Conservation (phyloP, 129 eudicot species). For the Heracleum sosnowskyi region DNA sequence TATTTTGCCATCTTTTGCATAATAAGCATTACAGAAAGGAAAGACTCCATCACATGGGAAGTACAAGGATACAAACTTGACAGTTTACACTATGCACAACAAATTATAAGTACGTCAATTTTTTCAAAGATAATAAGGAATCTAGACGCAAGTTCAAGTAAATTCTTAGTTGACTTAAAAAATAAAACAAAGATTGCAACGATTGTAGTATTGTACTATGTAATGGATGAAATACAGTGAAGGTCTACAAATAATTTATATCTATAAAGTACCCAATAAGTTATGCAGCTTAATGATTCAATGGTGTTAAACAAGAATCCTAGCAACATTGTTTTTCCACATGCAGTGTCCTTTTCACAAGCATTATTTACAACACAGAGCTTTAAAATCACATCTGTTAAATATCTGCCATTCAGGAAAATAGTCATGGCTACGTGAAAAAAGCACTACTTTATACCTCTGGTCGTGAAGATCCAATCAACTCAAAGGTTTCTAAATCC, state of each 20-base stretch:
- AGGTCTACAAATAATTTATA: background rate
- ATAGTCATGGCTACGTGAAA: background rate
- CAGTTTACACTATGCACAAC: background rate
- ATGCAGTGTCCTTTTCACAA: background rate
- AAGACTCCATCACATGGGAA: background rate
- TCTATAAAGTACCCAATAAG: background rate
- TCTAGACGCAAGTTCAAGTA: background rate
- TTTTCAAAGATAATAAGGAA: background rate
- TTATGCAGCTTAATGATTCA: background rate
- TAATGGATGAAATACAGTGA: background rate
- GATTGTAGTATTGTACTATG: background rate
- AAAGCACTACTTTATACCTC: slow-evolving; percentile 43
- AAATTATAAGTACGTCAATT: background rate
- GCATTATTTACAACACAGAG: background rate
- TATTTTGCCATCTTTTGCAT: background rate
- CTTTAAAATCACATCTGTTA: background rate
- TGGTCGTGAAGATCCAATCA: slow-evolving; percentile 82
- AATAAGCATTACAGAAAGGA: background rate
- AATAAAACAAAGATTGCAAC: background rate
- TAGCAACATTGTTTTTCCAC: background rate
- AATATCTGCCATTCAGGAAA: background rate
- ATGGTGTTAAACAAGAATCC: background rate
- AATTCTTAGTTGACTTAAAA: background rate
- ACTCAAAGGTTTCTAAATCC: slow-evolving; percentile 96
- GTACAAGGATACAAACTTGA: background rate